Evolutionary conservation across 2,329 filamentous ascomycete species (phyloP), one percentile per base, ranked within the genome.

Genomic region (Phoma herbarum): DNA sequence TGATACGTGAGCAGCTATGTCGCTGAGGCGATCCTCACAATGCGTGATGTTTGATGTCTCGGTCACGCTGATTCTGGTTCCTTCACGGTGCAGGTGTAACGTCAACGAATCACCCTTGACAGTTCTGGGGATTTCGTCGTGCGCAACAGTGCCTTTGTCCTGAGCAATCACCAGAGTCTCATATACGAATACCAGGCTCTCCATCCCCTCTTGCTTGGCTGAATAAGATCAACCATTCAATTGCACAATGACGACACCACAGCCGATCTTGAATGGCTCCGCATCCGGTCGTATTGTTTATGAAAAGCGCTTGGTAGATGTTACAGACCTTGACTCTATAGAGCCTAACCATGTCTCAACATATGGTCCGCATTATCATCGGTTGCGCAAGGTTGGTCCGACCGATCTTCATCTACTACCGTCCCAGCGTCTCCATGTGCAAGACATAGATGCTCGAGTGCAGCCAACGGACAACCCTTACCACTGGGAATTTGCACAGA

Each of bases 401-500:
- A 39, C 23, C 18, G 50, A 52, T 25, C 23, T 18, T 37, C 28
- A 22, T 22, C 28, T 46, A 29, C 44, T 46, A 20, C 44, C 44
- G 10, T 33, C 28, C 33, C 44, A 33, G 6, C 18, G 28, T 33
- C 25, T 10, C 16, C 39, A 7, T 7, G 9, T 16, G 7, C 18
- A 33, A 9, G n/a, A 11, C 2, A 20, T 4, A 10, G 18, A 31
- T 45, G n/a, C 31, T 33, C 29, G 18, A 44, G 29, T 41, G 12
- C 37, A 49, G 20, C 56, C 56, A 33, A 53, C 44, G 14, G 20
- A 25, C 10, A 53, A 49, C 16, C 44, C 50, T 4, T 58, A 45
- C 20, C 50, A 58, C 18, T 58, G 46, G 50, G 41, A 51, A n/a
- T n/a, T 29, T 44, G 31, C 39, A 42, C 22, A 25, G 6, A n/a